Evolutionary conservation across 1,139 yeast species (phyloP).

Genomic region (Suhomyces guaymorum): DNA sequence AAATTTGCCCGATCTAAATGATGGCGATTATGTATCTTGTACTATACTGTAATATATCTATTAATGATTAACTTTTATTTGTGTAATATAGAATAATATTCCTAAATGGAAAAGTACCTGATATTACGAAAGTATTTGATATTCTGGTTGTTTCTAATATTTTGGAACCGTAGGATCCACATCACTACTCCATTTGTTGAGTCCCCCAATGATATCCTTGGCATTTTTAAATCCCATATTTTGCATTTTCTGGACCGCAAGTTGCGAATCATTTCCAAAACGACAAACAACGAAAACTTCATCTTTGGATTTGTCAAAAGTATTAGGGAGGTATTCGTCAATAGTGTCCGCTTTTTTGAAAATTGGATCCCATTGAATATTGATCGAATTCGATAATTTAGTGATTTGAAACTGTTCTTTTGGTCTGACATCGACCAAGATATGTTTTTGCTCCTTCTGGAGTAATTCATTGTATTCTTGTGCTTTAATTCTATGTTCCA

Average conservation of each 20-base stretch:
- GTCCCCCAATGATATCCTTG: conserved; percentile 77
- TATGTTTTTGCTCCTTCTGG: conserved; percentile 17
- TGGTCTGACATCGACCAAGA: conserved; percentile 75
- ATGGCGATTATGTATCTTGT: not conserved
- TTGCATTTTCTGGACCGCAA: conserved; percentile 61
- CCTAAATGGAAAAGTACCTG: too few relatives aligned
- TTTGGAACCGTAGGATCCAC: conserved; percentile 67
- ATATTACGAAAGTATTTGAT: too few relatives aligned
- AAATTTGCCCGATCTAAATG: conserved; percentile 3
- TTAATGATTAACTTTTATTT: not conserved
- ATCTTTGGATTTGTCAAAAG: conserved; percentile 21
- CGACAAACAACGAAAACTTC: conserved; percentile 65
- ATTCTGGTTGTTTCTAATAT: too few relatives aligned
- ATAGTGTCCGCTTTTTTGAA: conserved; percentile 36
- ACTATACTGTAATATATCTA: conserved; percentile 7
- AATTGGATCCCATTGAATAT: conserved; percentile 59
- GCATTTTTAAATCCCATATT: conserved; percentile 52
- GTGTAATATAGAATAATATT: too few relatives aligned
- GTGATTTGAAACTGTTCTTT: conserved; percentile 71
- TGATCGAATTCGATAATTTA: conserved; percentile 58
- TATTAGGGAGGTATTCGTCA: conserved; percentile 26
- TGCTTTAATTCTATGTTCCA: conserved; percentile 49
- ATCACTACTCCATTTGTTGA: conserved; percentile 64
- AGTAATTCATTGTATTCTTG: conserved; percentile 34
- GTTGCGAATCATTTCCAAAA: conserved; percentile 88